Evolutionary conservation across 2,329 filamentous ascomycete genomes (phyloP).

Genomic region (Lachnellula suecica): DNA sequence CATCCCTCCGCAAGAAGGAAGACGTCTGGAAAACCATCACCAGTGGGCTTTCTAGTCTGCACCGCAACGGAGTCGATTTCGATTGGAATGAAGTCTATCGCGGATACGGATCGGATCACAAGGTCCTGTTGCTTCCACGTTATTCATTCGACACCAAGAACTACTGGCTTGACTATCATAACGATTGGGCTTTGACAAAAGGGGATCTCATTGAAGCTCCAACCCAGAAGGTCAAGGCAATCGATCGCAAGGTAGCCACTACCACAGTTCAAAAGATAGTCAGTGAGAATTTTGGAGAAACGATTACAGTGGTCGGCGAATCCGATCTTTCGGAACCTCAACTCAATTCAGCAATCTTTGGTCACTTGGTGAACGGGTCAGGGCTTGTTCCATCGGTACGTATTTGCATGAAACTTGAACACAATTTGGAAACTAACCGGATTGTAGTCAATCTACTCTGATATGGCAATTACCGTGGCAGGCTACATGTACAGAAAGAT

Average conservation of each 20-base stretch:
- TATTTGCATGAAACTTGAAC: slow-evolving; percentile 3
- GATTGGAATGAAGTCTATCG: slow-evolving; percentile 71
- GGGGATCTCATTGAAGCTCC: slow-evolving; percentile 34
- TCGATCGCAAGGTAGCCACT: neutral
- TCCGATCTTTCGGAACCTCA: slow-evolving; percentile 54
- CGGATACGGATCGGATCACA: slow-evolving; percentile 41
- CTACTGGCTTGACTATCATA: slow-evolving; percentile 63
- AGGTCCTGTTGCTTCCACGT: slow-evolving; percentile 60
- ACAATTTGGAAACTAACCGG: slow-evolving; percentile 22
- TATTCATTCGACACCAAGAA: slow-evolving; percentile 71
- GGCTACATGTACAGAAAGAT: neutral
- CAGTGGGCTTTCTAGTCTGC: slow-evolving; percentile 56
- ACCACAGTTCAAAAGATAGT: slow-evolving; percentile 49
- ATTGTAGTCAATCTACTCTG: slow-evolving; percentile 48
- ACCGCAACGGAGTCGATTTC: slow-evolving; percentile 60
- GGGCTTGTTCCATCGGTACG: slow-evolving; percentile 55
- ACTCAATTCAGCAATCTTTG: slow-evolving; percentile 52
- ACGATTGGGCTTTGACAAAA: slow-evolving; percentile 70
- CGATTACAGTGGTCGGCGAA: slow-evolving; percentile 51
- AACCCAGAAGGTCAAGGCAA: neutral
- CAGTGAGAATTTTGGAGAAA: slow-evolving; percentile 51
- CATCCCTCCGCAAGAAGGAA: slow-evolving; percentile 62
- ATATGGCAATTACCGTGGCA: slow-evolving; percentile 44
- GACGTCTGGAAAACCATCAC: slow-evolving; percentile 64
- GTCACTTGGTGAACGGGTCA: slow-evolving; percentile 59